Evolutionary conservation across 164 flowering plant species (phyloP).

Genomic region (Stephania japonica): DNA sequence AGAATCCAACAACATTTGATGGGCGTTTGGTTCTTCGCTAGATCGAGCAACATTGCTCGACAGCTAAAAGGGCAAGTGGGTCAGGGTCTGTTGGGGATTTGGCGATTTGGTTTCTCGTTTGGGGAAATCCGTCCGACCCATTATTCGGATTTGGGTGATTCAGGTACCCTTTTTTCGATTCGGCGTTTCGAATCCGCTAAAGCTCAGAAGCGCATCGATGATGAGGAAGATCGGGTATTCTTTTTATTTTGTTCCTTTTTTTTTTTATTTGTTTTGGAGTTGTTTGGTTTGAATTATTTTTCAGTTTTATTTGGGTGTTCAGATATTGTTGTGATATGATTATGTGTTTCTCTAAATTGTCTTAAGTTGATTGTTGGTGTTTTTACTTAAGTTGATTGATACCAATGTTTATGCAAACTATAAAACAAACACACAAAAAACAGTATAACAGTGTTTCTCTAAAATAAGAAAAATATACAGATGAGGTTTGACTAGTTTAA

Average conservation of each 20-base stretch:
- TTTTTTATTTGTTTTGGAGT: neutral
- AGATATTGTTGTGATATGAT: neutral
- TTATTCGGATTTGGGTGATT: conserved; percentile 4
- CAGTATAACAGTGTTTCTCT: too few relatives aligned
- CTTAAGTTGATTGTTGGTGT: too few relatives aligned
- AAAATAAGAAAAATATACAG: too few relatives aligned
- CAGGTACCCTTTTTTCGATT: conserved; percentile 17
- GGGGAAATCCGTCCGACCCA: conserved; percentile 9
- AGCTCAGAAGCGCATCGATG: conserved; percentile 22
- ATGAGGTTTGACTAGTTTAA: too few relatives aligned
- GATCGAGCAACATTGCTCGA: conserved; percentile 7
- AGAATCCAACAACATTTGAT: conserved; percentile 2
- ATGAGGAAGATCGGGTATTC: conserved; percentile 28
- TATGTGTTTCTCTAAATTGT: neutral
- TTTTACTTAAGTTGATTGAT: neutral
- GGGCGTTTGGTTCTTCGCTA: conserved; percentile 20
- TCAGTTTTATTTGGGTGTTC: neutral
- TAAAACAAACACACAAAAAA: too few relatives aligned
- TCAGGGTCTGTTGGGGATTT: conserved; percentile 9
- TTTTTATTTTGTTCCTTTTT: neutral
- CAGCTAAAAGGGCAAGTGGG: conserved; percentile 13
- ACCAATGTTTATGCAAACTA: neutral
- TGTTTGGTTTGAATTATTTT: neutral
- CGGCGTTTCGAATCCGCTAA: conserved; percentile 34
- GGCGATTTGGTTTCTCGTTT: neutral